Conservation (phyloP, 2,329 filamentous ascomycete genomes). For the Torrubiella hemipterigena region DNA sequence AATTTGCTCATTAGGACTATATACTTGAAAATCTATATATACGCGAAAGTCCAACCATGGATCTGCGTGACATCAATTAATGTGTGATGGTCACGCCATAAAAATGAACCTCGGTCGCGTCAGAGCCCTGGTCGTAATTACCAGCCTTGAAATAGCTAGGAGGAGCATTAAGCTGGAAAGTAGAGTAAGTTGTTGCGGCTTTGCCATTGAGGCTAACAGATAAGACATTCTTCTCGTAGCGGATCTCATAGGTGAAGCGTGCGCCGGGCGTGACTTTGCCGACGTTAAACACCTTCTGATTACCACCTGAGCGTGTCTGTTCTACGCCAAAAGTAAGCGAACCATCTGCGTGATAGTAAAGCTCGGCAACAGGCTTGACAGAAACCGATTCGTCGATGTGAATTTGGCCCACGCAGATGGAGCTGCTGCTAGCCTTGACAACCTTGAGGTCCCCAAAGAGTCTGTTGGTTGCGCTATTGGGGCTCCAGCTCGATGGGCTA, state of each 20-base stretch:
- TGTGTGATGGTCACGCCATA: constrained; percentile 11
- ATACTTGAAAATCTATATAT: too few species aligned
- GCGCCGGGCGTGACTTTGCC: constrained; percentile 18
- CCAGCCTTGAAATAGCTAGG: constrained; percentile 24
- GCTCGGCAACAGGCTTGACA: constrained; percentile 26
- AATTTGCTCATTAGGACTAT: too few species aligned
- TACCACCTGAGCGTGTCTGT: constrained; percentile 13
- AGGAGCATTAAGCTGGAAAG: constrained; percentile 16
- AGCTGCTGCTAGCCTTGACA: constrained; percentile 19
- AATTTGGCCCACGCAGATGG: constrained; percentile 26
- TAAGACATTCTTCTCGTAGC: constrained; percentile 21
- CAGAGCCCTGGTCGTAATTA: constrained; percentile 22
- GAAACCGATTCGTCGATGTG: constrained; percentile 21
- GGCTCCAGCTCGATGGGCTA: constrained; percentile 18
- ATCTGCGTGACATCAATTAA: too few species aligned
- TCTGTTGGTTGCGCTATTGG: constrained; percentile 17
- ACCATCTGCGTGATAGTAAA: constrained; percentile 23
- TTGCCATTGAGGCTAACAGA: constrained; percentile 18
- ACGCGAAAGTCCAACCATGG: too few species aligned
- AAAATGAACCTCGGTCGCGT: constrained; percentile 13
- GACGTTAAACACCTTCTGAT: constrained; percentile 17
- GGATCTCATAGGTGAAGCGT: constrained; percentile 23
- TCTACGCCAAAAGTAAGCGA: constrained; percentile 24
- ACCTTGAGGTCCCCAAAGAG: constrained; percentile 19
- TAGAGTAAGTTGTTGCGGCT: constrained; percentile 11